Conservation (phyloP, 768 basidiomycete species). For the Candolleomyces eurysporus region DNA sequence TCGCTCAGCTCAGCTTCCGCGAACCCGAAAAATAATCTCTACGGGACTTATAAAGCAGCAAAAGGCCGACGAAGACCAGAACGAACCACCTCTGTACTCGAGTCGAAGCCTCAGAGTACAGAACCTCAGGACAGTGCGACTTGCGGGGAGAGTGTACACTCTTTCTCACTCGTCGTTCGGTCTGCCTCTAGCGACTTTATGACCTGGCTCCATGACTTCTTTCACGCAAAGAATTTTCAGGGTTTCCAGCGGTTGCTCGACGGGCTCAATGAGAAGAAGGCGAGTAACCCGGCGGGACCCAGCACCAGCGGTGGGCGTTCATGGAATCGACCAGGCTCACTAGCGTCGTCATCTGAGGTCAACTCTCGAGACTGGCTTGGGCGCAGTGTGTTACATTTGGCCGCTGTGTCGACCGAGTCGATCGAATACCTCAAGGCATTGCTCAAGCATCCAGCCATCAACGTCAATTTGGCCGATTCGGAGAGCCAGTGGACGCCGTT, state of each 20-base stretch:
- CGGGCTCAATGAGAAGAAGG: conserved; percentile 36
- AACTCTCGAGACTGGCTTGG: conserved; percentile 74
- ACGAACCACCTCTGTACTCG: background rate
- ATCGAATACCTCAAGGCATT: conserved; percentile 78
- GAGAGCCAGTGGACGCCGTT: conserved; percentile 93
- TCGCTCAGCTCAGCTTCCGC: too few relatives aligned
- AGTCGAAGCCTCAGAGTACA: conserved; percentile 5
- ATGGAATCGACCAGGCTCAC: conserved; percentile 48
- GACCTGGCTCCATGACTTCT: conserved; percentile 80
- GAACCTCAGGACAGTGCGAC: conserved; percentile 11
- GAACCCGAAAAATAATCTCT: too few relatives aligned
- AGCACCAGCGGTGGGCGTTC: conserved; percentile 56
- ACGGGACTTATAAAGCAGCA: too few relatives aligned
- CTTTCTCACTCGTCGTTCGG: conserved; percentile 36
- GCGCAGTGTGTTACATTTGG: conserved; percentile 79
- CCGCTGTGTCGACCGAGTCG: conserved; percentile 64
- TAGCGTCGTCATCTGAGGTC: conserved; percentile 48
- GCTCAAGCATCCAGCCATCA: conserved; percentile 70
- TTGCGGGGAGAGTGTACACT: conserved; percentile 23
- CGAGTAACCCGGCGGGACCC: conserved; percentile 20
- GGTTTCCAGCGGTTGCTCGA: conserved; percentile 77
- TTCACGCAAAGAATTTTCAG: conserved; percentile 66
- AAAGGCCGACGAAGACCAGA: too few relatives aligned
- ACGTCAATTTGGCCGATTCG: conserved; percentile 74
- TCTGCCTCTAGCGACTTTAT: conserved; percentile 47